These are phyloP conservation scores for Cladophialophora yegresii DNA, from an alignment of 2,329 filamentous ascomycete species.

Conservation along the genomic window DNA sequence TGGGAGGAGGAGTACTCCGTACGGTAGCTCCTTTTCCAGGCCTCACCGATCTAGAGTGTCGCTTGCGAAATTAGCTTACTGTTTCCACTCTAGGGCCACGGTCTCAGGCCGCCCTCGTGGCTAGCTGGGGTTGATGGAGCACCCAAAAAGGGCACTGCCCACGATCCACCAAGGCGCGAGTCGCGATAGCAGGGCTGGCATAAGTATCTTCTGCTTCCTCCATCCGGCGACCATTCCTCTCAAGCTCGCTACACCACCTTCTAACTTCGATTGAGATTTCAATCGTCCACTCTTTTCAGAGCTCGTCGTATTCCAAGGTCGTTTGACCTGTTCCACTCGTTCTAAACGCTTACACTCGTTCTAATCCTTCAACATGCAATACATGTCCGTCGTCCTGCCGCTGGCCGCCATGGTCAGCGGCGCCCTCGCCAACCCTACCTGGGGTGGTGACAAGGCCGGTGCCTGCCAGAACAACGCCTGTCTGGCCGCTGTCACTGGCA, in stretches of 20 bases:
- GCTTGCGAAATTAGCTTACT: constrained; percentile 28
- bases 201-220: constrained; percentile 27
- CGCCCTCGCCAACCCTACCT: constrained; percentile 28
- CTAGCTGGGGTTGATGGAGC: constrained; percentile 17
- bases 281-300: constrained; percentile 38
- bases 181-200: constrained; percentile 16
- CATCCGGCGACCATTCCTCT: constrained; percentile 9
- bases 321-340: constrained; percentile 35
- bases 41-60: constrained; percentile 12
- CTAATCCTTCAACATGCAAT: constrained; percentile 30
- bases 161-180: constrained; percentile 16
- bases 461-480: constrained; percentile 28
- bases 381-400: constrained; percentile 31
- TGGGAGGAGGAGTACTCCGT: background rate
- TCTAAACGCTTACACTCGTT: constrained; percentile 19
- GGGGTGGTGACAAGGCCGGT: background rate
- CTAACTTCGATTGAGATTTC: constrained; percentile 35
- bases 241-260: constrained; percentile 25
- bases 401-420: constrained; percentile 35
- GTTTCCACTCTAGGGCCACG: constrained; percentile 15
- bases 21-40: constrained; percentile 23
- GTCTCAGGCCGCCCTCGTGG: constrained; percentile 29
- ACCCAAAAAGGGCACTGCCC: constrained; percentile 7
- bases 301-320: constrained; percentile 31
- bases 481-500: constrained; percentile 35